phyloP scores from a whole-genome alignment of 306 rosid species.

The Trifolium pratense region DNA sequence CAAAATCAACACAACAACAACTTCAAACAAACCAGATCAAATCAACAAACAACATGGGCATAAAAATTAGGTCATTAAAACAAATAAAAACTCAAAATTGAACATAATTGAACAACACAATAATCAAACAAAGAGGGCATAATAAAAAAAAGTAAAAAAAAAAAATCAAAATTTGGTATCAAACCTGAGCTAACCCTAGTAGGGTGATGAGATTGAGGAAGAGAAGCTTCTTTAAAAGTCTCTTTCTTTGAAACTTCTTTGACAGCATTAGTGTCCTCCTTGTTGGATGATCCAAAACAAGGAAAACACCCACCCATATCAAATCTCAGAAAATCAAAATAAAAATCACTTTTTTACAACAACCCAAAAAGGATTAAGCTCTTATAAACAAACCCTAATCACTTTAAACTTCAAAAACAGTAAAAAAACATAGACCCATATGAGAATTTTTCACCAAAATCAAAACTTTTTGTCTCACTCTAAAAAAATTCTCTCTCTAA shows the following conservation, averaged over 20 bases:
- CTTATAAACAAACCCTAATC: slow-evolving; percentile 43
- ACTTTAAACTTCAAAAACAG: neutral
- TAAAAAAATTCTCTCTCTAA: slow-evolving; percentile 31
- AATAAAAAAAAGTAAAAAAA: neutral
- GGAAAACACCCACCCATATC: slow-evolving; percentile 99
- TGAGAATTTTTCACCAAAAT: slow-evolving; percentile 50
- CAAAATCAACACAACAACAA: slow-evolving; percentile 39
- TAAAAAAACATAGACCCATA: slow-evolving; percentile 49
- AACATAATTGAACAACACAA: slow-evolving; percentile 46
- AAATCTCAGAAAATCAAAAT: slow-evolving; percentile 51
- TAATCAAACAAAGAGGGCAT: slow-evolving; percentile 37
- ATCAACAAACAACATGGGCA: slow-evolving; percentile 35
- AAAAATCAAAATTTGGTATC: slow-evolving; percentile 31
- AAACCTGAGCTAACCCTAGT: slow-evolving; percentile 77
- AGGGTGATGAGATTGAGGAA: slow-evolving; percentile 71
- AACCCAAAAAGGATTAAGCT: slow-evolving; percentile 46
- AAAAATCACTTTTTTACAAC: slow-evolving; percentile 50
- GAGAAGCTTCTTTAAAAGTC: slow-evolving; percentile 71
- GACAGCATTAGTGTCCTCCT: slow-evolving; percentile 58
- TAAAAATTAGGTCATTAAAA: slow-evolving; percentile 36
- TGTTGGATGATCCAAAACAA: slow-evolving; percentile 91
- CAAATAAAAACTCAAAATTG: slow-evolving; percentile 43
- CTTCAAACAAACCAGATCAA: slow-evolving; percentile 69
- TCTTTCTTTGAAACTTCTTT: slow-evolving; percentile 81
- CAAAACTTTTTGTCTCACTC: neutral